phyloP scores from a whole-genome alignment of 441 rosid genomes.

The Theobroma grandiflorum region DNA sequence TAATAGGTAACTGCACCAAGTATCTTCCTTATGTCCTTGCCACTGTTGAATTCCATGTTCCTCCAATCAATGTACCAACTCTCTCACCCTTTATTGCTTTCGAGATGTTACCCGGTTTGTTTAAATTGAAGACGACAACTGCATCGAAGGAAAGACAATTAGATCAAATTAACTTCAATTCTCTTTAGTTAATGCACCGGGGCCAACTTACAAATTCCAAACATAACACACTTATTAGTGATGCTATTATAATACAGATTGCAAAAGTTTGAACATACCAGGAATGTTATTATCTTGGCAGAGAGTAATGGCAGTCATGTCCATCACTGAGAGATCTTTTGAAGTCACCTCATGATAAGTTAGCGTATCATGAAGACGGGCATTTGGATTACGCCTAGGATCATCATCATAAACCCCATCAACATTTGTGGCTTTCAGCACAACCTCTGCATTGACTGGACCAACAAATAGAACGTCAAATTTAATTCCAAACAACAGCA shows the following conservation, averaged over 20 bases:
- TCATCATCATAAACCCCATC: conserved; percentile 90
- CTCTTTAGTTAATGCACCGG: not conserved
- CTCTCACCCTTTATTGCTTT: conserved; percentile 87
- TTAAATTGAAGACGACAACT: conserved; percentile 89
- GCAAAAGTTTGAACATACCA: conserved; percentile 45
- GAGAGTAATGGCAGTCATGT: conserved; percentile 93
- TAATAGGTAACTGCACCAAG: not conserved
- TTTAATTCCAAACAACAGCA: conserved; percentile 1
- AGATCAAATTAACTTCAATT: not conserved
- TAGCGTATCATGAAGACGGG: conserved; percentile 71
- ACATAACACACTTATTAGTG: not conserved
- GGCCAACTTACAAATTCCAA: not conserved
- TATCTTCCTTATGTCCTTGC: conserved; percentile 38
- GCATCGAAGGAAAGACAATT: conserved; percentile 34
- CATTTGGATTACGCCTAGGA: conserved; percentile 82
- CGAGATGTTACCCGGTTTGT: conserved; percentile 78
- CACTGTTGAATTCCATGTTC: conserved; percentile 51
- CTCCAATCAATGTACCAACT: conserved; percentile 88
- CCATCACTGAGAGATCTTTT: conserved; percentile 95
- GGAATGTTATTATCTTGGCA: conserved; percentile 98
- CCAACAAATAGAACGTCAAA: conserved; percentile 22
- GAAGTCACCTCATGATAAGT: conserved; percentile 87
- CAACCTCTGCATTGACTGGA: conserved; percentile 91
- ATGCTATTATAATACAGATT: not conserved
- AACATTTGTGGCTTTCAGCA: conserved; percentile 90